Percentiles rank a stretch among this genome's conserved stretches.
These are phyloP conservation scores for Salvia miltiorrhiza DNA, from an alignment of 257 asterid species.

Conservation along the genomic window DNA sequence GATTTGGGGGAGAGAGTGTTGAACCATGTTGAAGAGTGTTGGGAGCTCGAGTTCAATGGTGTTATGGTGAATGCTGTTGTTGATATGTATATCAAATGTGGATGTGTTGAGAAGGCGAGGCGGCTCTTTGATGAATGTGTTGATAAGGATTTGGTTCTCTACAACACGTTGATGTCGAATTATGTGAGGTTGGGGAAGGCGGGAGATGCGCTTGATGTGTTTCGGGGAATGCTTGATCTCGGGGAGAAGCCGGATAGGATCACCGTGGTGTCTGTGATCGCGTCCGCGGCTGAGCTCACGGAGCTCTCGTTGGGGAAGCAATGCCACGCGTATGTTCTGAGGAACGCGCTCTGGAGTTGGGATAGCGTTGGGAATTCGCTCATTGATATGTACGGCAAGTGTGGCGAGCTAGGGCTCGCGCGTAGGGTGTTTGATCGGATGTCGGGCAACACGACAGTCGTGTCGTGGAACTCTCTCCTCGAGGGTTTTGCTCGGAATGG, in stretches of 20 bases:
- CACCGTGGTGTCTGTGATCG: conserved; percentile 43
- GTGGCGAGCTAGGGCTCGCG: conserved; percentile 40
- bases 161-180: conserved; percentile 51
- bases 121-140: conserved; percentile 33
- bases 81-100: conserved; percentile 62
- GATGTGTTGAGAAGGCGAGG: conserved; percentile 39
- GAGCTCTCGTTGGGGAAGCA: conserved; percentile 40
- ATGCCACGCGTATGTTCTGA: conserved; percentile 47
- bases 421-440: conserved; percentile 40
- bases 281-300: conserved; percentile 43
- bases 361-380: conserved; percentile 47
- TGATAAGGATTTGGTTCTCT: conserved; percentile 44
- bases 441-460: conserved; percentile 38
- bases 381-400: conserved; percentile 54
- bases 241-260: conserved; percentile 53
- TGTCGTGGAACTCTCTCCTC: conserved; percentile 53
- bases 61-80: conserved; percentile 51
- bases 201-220: conserved; percentile 37
- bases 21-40: conserved; percentile 20
- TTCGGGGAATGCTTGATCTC: conserved; percentile 31
- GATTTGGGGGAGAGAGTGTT: conserved; percentile 40
- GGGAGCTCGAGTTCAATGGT: conserved; percentile 30
- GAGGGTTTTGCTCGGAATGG: conserved; percentile 51
- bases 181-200: conserved; percentile 39
- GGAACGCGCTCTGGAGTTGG: conserved; percentile 41